phyloP scores from a whole-genome alignment of 176 grass and related monocot species.

The Lolium rigidum region DNA sequence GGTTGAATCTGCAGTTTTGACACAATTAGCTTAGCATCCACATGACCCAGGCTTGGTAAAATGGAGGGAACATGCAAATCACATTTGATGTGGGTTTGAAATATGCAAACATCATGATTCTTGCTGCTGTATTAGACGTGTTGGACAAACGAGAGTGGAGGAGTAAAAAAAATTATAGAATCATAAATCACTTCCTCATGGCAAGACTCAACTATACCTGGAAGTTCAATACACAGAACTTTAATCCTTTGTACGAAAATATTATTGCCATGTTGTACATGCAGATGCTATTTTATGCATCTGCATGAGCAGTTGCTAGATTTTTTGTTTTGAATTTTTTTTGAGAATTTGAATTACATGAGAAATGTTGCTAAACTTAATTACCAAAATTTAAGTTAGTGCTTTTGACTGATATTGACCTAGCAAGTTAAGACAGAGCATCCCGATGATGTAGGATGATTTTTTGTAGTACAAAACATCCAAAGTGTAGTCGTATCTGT shows the following conservation, averaged over 20 bases:
- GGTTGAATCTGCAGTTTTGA: conserved; percentile 11
- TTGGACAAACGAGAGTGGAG: conserved; percentile 6
- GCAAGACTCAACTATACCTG: background rate
- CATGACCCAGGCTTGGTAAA: conserved; percentile 22
- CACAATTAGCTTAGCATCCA: conserved; percentile 17
- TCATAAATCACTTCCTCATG: background rate
- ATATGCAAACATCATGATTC: background rate
- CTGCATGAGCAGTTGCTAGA: background rate
- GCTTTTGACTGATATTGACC: background rate
- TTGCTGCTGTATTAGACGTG: conserved; percentile 21
- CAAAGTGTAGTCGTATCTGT: conserved; percentile 9
- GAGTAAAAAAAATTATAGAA: conserved; percentile 1
- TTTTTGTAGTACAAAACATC: conserved; percentile 4
- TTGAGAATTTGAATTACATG: conserved; percentile 9
- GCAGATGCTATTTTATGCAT: conserved; percentile 21
- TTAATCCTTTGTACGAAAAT: conserved; percentile 3
- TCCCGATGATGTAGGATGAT: background rate
- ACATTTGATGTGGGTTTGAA: background rate
- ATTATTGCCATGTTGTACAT: background rate
- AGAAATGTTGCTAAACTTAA: conserved; percentile 16
- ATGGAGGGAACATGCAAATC: background rate
- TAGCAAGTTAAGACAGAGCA: background rate
- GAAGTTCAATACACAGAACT: background rate
- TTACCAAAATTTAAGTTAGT: background rate
- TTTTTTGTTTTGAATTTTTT: background rate